Base-by-base conservation (phyloP, 169 alveolate genomes). In the Toxoplasma gondii region DNA sequence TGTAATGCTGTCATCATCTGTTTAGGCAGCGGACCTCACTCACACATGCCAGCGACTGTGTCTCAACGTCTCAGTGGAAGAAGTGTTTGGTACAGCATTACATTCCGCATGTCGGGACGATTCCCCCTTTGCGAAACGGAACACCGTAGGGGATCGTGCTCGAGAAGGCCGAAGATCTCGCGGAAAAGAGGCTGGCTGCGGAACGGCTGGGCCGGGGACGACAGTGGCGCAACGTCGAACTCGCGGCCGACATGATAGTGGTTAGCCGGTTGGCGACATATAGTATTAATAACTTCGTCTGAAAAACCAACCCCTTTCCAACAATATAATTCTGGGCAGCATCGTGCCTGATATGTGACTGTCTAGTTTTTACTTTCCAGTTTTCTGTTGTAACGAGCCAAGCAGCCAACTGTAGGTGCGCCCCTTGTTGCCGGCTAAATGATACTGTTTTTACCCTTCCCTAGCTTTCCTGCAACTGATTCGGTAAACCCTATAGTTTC, bases 41-140 rank as follows among this genome's bases (percentile, higher is more conserved):
- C 87, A 78, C 53, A 39, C 31, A 5, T 78, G 87, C 45, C 87
- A 78, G 44, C 45, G 87, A 9, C 87, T 78, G 41, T 78, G 87
- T 39, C 87, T 78, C 22, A 78, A 78, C 45, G 45, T 78, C 7
- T 78, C 87, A 0, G 87, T 78, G 22, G 43, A 22, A 22, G 87
- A 78, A 19, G 87, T 39, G 1, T 78, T 78, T 34, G 87, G 87
- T 7, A 29, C 78, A 29, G 0, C 34, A 64, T 9, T 29, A 64
- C 36, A 64, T 29, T 64, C 29, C 34, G 78, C 78, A 24, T 24
- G n/a, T 7, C 78, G 29, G 78, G 34, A 29, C 27, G 78, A 64
- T 31, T 64, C 78, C 27, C 78, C 78, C 27, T 10, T 64, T 19
- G 0, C 78, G 78, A 64, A 29, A 31, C 78, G 78, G 34, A 29